Conservation (phyloP, 768 basidiomycete species). For the Suillus hirtellus region DNA sequence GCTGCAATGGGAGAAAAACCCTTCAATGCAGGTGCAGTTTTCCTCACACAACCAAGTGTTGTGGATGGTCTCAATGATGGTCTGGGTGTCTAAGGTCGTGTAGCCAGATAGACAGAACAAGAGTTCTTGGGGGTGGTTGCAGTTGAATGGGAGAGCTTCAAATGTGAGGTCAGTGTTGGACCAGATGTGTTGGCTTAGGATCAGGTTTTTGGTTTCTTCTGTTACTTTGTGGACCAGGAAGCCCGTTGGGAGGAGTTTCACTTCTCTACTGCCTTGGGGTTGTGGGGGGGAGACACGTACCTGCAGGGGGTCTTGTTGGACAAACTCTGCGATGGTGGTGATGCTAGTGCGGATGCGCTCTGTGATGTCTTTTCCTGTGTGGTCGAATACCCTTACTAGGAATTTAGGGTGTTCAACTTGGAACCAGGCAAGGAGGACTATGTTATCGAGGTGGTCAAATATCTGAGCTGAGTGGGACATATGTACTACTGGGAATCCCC, state of each 20-base stretch:
- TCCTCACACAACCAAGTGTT: background rate
- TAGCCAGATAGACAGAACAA: background rate
- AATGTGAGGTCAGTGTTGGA: background rate
- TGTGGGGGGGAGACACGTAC: no score
- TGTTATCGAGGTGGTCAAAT: background rate
- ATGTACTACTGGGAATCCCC: background rate
- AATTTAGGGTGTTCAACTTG: background rate
- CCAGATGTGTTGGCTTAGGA: background rate
- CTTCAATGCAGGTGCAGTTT: background rate
- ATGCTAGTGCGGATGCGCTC: no score
- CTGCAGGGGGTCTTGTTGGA: no score
- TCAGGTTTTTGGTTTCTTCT: background rate
- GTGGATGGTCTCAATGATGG: background rate
- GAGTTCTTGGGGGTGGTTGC: background rate
- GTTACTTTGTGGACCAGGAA: slow-evolving; percentile 1
- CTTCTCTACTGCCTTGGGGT: background rate
- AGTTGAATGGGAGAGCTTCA: background rate
- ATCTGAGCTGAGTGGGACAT: background rate
- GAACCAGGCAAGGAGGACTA: background rate
- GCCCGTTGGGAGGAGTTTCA: background rate
- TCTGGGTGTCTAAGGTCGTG: background rate
- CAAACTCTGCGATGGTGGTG: no score
- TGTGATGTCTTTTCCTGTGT: background rate
- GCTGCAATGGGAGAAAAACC: background rate
- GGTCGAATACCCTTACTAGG: background rate